A percentile compares a stretch with the other conserved stretches of the same genome.
phyloP scores from a whole-genome alignment of 2,329 filamentous ascomycete species.

The Coccinonectria pachysandricola region DNA sequence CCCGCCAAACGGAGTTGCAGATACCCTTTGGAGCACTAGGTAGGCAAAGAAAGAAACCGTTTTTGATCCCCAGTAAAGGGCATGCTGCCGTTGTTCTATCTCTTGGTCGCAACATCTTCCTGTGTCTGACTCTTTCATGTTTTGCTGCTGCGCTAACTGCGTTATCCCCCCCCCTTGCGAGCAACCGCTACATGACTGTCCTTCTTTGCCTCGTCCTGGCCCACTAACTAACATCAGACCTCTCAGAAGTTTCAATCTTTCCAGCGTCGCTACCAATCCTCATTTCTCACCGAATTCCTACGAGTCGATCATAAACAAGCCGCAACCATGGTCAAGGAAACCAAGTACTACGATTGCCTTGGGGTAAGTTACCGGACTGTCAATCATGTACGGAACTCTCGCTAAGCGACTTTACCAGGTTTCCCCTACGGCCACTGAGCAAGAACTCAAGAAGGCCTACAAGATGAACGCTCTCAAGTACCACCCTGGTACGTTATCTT shows the following conservation, averaged over 20 bases:
- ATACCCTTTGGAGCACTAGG: no score
- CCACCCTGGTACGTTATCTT: conserved; percentile 59
- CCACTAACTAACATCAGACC: no score
- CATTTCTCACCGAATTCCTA: conserved; percentile 4
- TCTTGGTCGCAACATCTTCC: no score
- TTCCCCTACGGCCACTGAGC: conserved; percentile 65
- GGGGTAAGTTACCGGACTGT: conserved; percentile 47
- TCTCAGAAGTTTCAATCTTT: conserved; percentile 13
- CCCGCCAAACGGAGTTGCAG: no score
- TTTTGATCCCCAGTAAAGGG: no score
- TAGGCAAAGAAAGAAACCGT: no score
- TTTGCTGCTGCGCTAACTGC: no score
- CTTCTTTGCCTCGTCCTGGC: no score
- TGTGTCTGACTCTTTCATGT: no score
- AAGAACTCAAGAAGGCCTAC: conserved; percentile 86
- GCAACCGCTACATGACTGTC: no score
- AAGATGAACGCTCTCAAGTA: conserved; percentile 74
- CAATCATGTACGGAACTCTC: background rate
- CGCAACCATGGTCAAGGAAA: conserved; percentile 65
- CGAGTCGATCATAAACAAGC: conserved; percentile 6
- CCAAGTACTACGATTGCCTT: conserved; percentile 67
- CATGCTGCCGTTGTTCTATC: no score
- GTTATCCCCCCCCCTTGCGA: no score
- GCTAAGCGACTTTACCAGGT: conserved; percentile 43
- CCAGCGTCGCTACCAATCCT: conserved; percentile 9